A percentile compares a stretch with the other conserved stretches of the same genome.
Evolutionary conservation across 106 monocot species (phyloP).

Genomic region (Platanthera zijinensis): DNA sequence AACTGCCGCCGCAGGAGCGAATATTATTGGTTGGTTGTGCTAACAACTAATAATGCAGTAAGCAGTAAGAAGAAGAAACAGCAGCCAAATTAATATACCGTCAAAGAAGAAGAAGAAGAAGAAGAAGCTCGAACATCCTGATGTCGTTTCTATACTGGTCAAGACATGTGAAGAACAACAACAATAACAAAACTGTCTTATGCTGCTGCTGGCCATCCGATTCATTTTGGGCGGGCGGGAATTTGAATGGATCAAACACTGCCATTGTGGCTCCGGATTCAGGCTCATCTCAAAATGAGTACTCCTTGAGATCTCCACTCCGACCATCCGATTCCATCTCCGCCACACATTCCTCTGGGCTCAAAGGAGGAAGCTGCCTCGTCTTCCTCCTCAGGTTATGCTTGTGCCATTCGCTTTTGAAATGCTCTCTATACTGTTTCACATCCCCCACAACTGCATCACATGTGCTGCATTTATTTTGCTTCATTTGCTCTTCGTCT

Average conservation of each 20-base stretch:
- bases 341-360: constrained; percentile 63
- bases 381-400: constrained; percentile 81
- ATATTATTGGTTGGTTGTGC: too few species aligned
- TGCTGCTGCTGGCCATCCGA: too few species aligned
- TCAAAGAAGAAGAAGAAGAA: too few species aligned
- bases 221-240: too few species aligned
- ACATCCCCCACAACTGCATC: constrained; percentile 69
- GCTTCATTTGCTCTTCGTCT: constrained; percentile 35
- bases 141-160: too few species aligned
- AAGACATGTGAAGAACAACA: too few species aligned
- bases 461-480: constrained; percentile 75
- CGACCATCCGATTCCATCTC: constrained; percentile 48
- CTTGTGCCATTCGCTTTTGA: constrained; percentile 90
- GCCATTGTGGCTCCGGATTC: not conserved
- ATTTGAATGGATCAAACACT: not conserved
- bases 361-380: constrained; percentile 68
- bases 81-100: too few species aligned
- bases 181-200: too few species aligned
- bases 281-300: constrained; percentile 46
- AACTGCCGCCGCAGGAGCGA: too few species aligned
- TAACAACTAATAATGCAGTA: too few species aligned
- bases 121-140: too few species aligned
- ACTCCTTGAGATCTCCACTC: constrained; percentile 66
- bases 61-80: too few species aligned
- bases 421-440: constrained; percentile 84